phyloP scores from a whole-genome alignment of 352 stramenopile genomes.

The Globisporangium sylvaticum region DNA sequence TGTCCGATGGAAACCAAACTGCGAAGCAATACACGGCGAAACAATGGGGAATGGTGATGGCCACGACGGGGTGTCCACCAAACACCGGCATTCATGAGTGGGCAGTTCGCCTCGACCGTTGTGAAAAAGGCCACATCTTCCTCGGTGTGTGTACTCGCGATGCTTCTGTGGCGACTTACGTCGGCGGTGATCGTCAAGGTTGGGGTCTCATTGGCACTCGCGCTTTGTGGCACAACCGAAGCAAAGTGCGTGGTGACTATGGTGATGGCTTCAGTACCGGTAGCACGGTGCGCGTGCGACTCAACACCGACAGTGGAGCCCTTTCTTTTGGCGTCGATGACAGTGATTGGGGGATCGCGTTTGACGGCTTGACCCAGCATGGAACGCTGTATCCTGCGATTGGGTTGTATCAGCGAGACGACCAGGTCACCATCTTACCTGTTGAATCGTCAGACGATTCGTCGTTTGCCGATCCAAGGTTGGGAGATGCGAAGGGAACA shows the following conservation, averaged over 20 bases:
- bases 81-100: constrained; percentile 87
- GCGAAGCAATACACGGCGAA: constrained; percentile 89
- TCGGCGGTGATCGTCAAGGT: constrained; percentile 85
- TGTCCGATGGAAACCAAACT: constrained; percentile 79
- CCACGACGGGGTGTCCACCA: constrained; percentile 75
- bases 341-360: constrained; percentile 87
- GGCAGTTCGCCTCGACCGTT: constrained; percentile 83
- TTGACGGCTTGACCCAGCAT: constrained; percentile 84
- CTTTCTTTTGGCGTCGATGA: constrained; percentile 86
- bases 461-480: constrained; percentile 20
- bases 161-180: constrained; percentile 84
- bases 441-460: constrained; percentile 44
- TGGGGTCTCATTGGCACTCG: constrained; percentile 88
- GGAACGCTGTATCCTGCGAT: constrained; percentile 87
- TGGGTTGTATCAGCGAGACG: constrained; percentile 85
- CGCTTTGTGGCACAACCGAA: constrained; percentile 86
- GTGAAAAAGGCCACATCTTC: constrained; percentile 89
- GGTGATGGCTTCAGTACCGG: constrained; percentile 86
- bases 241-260: constrained; percentile 87
- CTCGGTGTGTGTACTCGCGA: constrained; percentile 84
- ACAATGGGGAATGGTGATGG: constrained; percentile 89
- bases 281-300: constrained; percentile 70
- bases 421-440: constrained; percentile 84
- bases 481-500: constrained; percentile 22
- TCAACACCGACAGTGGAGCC: constrained; percentile 86